phyloP scores from a whole-genome alignment of 306 rosid species.

The Vachellia collinsii region DNA sequence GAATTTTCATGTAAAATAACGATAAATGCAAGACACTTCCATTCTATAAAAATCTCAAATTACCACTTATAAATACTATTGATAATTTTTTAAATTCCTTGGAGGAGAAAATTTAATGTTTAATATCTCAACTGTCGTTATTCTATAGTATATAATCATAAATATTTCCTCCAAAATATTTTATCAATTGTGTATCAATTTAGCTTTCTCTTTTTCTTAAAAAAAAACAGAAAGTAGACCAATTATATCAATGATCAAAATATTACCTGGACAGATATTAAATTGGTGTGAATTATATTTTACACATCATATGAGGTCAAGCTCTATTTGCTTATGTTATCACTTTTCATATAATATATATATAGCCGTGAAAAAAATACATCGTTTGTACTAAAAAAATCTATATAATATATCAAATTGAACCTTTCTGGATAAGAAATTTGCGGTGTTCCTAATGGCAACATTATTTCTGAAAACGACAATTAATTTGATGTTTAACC shows the following conservation, averaged over 20 bases:
- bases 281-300: background rate
- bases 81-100: background rate
- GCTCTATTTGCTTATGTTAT: background rate
- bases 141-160: background rate
- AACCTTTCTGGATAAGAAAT: background rate
- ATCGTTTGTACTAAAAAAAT: background rate
- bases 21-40: background rate
- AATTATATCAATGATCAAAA: background rate
- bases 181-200: background rate
- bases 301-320: background rate
- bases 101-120: background rate
- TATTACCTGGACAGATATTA: background rate
- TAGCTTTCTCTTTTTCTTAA: background rate
- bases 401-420: background rate
- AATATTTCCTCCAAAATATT: background rate
- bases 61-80: background rate
- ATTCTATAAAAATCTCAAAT: background rate
- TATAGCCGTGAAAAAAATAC: background rate
- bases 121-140: background rate
- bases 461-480: background rate
- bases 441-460: background rate
- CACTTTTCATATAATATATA: background rate
- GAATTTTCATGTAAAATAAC: background rate
- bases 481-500: background rate
- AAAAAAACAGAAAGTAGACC: background rate